Conservation (phyloP, 495 filamentous ascomycete genomes). For the Penicillium longicatenatum region DNA sequence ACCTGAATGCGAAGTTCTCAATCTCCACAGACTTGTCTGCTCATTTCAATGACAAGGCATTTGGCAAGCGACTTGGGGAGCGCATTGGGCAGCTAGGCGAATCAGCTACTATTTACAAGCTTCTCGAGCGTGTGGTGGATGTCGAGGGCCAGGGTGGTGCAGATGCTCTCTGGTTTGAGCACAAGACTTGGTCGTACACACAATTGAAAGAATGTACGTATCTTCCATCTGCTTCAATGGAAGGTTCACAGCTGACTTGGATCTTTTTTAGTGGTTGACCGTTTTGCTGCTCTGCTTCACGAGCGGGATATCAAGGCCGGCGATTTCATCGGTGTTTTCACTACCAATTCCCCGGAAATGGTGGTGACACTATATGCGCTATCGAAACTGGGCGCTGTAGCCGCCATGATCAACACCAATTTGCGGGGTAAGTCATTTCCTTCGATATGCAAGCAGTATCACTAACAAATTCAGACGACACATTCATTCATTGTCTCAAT, state of each 20-base stretch:
- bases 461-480: constrained; percentile 39
- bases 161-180: constrained; percentile 55
- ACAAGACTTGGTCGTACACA: constrained; percentile 51
- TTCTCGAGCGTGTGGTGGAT: constrained; percentile 46
- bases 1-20: constrained; percentile 51
- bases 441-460: background rate
- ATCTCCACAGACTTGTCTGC: constrained; percentile 45
- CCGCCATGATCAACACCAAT: constrained; percentile 93
- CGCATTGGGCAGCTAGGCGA: constrained; percentile 46
- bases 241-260: background rate
- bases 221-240: background rate
- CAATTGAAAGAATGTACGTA: constrained; percentile 50
- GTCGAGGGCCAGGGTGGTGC: constrained; percentile 34
- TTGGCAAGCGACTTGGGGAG: constrained; percentile 34
- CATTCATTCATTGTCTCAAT: constrained; percentile 79
- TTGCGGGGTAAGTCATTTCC: constrained; percentile 56
- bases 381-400: constrained; percentile 80
- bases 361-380: constrained; percentile 78
- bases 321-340: constrained; percentile 51
- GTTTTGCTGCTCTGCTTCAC: constrained; percentile 46
- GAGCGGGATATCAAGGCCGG: constrained; percentile 36
- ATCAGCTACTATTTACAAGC: constrained; percentile 44
- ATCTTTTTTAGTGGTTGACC: constrained; percentile 42
- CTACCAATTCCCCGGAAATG: constrained; percentile 77
- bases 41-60: constrained; percentile 36